Conservation (phyloP, 2,329 filamentous ascomycete genomes). For the Chaetomiaceae sp. region DNA sequence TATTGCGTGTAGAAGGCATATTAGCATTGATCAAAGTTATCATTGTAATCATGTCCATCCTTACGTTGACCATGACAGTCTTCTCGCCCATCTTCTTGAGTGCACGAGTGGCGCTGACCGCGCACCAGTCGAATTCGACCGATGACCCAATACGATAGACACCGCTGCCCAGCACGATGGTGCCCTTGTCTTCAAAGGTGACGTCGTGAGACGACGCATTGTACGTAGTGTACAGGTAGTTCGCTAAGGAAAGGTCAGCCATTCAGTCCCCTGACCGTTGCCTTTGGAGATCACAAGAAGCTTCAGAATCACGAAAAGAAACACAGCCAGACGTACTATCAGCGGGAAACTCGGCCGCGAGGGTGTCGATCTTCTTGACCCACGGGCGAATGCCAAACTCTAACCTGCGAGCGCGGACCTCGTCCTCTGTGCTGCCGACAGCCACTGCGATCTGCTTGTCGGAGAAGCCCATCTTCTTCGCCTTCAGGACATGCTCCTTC, state of each 20-base stretch:
- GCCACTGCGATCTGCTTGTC: conserved; percentile 89
- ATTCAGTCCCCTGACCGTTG: too few species aligned
- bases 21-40: too few species aligned
- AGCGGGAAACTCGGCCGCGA: conserved; percentile 93
- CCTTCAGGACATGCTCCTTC: conserved; percentile 80
- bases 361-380: conserved; percentile 97
- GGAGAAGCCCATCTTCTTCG: conserved; percentile 97
- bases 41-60: too few species aligned
- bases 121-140: conserved; percentile 98
- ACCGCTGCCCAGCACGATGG: conserved; percentile 82
- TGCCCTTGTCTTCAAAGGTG: conserved; percentile 86
- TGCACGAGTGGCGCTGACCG: conserved; percentile 80
- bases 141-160: conserved; percentile 97
- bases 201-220: conserved; percentile 93
- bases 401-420: conserved; percentile 78
- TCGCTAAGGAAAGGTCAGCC: too few species aligned
- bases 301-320: too few species aligned
- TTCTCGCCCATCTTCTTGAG: conserved; percentile 86
- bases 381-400: conserved; percentile 86
- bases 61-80: conserved; percentile 92
- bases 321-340: too few species aligned
- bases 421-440: conserved; percentile 79
- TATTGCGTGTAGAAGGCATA: too few species aligned
- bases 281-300: too few species aligned
- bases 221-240: conserved; percentile 97